These are phyloP conservation scores for Colletotrichum limetticola DNA, from an alignment of 2,329 filamentous ascomycete genomes.

Conservation along the genomic window DNA sequence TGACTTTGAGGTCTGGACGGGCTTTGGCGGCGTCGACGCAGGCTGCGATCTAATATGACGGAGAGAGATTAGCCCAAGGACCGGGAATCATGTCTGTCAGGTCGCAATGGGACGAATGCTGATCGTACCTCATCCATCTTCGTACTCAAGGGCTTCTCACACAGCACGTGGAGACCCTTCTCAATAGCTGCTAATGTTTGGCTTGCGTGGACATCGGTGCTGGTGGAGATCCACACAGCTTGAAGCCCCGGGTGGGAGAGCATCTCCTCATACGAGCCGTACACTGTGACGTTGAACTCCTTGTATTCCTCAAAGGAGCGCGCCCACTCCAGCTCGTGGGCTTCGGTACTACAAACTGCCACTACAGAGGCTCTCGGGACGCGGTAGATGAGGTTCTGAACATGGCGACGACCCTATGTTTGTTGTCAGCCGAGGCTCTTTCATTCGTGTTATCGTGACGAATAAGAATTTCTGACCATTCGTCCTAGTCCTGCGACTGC, in stretches of 20 bases:
- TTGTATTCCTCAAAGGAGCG: background rate
- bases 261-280: background rate
- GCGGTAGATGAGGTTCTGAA: background rate
- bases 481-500: background rate
- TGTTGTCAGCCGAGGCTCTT: background rate
- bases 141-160: conserved; percentile 69
- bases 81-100: background rate
- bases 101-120: too few species aligned
- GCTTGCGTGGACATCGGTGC: conserved; percentile 66
- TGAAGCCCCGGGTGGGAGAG: conserved; percentile 31
- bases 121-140: conserved; percentile 65
- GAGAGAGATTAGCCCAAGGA: too few species aligned
- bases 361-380: background rate
- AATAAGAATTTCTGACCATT: background rate
- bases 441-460: rapidly evolving
- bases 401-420: background rate
- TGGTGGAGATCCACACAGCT: conserved; percentile 51
- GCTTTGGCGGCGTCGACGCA: too few species aligned
- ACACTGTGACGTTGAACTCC: background rate
- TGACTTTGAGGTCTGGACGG: conserved; percentile 50
- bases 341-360: background rate
- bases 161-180: conserved; percentile 64
- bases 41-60: conserved; percentile 57
- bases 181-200: conserved; percentile 66
- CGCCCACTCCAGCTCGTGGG: background rate